These are phyloP conservation scores for Meyerozyma guilliermondii DNA, from an alignment of 1,139 yeast species.

Conservation along the genomic window DNA sequence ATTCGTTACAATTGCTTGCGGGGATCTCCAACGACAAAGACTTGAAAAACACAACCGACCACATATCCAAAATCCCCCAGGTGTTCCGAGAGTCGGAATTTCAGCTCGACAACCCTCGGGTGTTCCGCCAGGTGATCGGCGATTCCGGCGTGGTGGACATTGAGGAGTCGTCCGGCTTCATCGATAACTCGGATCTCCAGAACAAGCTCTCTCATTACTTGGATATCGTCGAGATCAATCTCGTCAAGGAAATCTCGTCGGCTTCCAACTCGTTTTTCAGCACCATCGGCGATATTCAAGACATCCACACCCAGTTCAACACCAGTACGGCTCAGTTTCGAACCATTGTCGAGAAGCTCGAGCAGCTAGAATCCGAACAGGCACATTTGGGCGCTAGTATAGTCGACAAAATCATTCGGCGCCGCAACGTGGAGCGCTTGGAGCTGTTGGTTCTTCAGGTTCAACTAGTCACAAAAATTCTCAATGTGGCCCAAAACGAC, in stretches of 20 bases:
- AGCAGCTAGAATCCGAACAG: conserved; percentile 42
- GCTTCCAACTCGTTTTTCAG: conserved; percentile 82
- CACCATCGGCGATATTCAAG: conserved; percentile 72
- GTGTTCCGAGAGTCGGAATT: conserved; percentile 67
- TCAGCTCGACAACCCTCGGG: conserved; percentile 82
- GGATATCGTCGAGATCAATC: conserved; percentile 77
- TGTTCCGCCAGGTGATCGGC: conserved; percentile 64
- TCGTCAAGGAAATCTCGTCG: conserved; percentile 77
- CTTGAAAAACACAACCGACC: conserved; percentile 10
- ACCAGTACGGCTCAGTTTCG: conserved; percentile 46
- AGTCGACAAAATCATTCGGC: conserved; percentile 47
- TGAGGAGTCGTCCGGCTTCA: conserved; percentile 8
- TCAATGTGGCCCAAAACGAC: conserved; percentile 50
- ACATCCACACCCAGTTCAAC: conserved; percentile 54
- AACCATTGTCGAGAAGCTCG: conserved; percentile 37
- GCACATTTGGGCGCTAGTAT: conserved; percentile 50
- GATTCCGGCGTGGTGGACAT: conserved; percentile 11
- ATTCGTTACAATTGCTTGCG: conserved; percentile 41
- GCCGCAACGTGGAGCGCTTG: conserved; percentile 56
- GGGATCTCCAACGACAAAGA: conserved; percentile 16
- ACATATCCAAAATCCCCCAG: conserved; percentile 48
- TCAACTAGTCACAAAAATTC: conserved; percentile 41
- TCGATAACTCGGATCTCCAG: conserved; percentile 56
- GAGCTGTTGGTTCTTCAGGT: conserved; percentile 67
- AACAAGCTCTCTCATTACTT: conserved; percentile 78